Conservation (phyloP, 2,329 filamentous ascomycete species). For the Epicoccum nigrum region DNA sequence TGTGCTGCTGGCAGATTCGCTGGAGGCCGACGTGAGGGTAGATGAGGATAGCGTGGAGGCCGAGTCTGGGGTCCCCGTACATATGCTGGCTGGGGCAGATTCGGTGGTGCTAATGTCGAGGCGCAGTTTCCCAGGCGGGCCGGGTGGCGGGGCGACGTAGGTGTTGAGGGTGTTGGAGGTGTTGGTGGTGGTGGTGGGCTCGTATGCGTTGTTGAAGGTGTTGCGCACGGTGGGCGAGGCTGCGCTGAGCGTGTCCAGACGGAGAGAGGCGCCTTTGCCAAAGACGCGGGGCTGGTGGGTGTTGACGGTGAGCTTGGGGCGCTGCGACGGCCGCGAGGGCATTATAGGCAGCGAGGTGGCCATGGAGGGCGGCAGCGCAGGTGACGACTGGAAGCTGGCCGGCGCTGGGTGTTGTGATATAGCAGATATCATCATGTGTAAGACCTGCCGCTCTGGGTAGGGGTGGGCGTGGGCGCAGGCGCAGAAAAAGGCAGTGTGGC, state of each 20-base stretch:
- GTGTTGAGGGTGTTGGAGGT: slow-evolving; percentile 14
- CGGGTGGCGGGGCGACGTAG: slow-evolving; percentile 31
- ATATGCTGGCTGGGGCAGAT: slow-evolving; percentile 26
- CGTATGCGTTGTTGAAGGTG: slow-evolving; percentile 67
- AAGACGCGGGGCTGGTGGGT: slow-evolving; percentile 59
- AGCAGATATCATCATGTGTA: slow-evolving; percentile 47
- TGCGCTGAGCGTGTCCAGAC: slow-evolving; percentile 60
- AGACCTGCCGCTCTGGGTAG: slow-evolving; percentile 4
- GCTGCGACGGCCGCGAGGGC: slow-evolving; percentile 43
- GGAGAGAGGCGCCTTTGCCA: slow-evolving; percentile 60
- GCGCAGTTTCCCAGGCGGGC: slow-evolving; percentile 37
- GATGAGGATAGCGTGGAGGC: slow-evolving; percentile 51
- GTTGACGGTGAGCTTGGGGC: slow-evolving; percentile 67
- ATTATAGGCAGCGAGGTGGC: slow-evolving; percentile 55
- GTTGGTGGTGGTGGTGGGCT: slow-evolving; percentile 33
- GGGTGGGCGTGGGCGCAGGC: slow-evolving; percentile 10
- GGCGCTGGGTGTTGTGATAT: slow-evolving; percentile 43
- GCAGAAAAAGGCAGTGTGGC: slow-evolving; percentile 15
- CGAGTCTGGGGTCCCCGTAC: slow-evolving; percentile 45
- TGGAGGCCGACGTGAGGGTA: slow-evolving; percentile 48
- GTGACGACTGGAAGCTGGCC: slow-evolving; percentile 34
- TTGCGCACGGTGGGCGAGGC: slow-evolving; percentile 66
- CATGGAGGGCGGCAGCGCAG: slow-evolving; percentile 45
- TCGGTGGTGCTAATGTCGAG: slow-evolving; percentile 44
- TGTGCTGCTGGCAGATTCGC: slow-evolving; percentile 43